Conservation (phyloP, 2,329 filamentous ascomycete genomes). For the Metarhizium guizhouense region DNA sequence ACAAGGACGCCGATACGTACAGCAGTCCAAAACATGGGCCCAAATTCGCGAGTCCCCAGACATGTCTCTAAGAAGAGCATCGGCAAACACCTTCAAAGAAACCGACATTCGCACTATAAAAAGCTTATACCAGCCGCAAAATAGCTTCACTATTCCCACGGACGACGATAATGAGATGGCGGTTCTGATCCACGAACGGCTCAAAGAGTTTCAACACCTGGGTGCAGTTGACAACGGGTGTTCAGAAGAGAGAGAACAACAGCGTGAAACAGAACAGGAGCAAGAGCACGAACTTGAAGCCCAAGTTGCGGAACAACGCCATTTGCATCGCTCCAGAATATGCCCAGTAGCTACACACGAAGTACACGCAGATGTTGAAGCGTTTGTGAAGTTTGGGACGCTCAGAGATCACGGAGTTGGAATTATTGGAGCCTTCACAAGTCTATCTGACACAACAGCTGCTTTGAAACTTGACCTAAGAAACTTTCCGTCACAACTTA, state of each 20-base stretch:
- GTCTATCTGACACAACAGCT: slow-evolving; percentile 10
- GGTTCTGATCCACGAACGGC: background rate
- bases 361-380: slow-evolving; percentile 31
- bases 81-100: background rate
- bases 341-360: slow-evolving; percentile 26
- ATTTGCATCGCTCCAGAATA: slow-evolving; percentile 17
- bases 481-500: slow-evolving; percentile 8
- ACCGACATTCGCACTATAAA: slow-evolving; percentile 1
- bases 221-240: background rate
- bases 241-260: slow-evolving; percentile 40
- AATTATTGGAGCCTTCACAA: slow-evolving; percentile 8
- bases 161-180: background rate
- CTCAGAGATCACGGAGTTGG: background rate
- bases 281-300: slow-evolving; percentile 38
- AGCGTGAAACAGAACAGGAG: slow-evolving; percentile 57
- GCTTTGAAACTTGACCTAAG: slow-evolving; percentile 5
- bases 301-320: slow-evolving; percentile 42
- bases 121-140: background rate
- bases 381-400: background rate
- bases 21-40: slow-evolving; percentile 29
- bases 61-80: background rate
- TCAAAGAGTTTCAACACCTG: background rate
- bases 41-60: background rate
- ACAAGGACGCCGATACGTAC: slow-evolving; percentile 45
- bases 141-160: background rate